phyloP scores from a whole-genome alignment of 306 rosid genomes.

The Dryas alaskensis region DNA sequence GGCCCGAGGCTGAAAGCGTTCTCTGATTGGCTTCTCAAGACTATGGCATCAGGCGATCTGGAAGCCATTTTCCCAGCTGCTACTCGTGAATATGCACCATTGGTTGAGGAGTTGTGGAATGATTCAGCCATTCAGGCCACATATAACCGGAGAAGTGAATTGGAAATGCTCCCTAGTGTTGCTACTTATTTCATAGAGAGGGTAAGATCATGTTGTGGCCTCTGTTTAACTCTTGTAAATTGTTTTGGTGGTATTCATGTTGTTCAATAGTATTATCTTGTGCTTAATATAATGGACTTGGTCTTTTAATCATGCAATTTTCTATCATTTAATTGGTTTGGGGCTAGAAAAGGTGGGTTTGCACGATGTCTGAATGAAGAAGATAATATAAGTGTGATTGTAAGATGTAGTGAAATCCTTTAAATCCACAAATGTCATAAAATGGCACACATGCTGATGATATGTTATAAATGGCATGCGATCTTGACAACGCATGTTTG shows the following conservation, averaged over 20 bases:
- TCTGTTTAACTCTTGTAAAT: neutral
- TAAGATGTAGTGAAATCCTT: neutral
- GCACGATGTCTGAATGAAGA: neutral
- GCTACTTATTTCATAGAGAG: conserved; percentile 90
- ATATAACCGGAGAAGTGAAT: conserved; percentile 78
- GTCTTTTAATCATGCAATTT: neutral
- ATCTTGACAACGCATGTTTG: no score
- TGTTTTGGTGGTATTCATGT: neutral
- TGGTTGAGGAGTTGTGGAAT: conserved; percentile 87
- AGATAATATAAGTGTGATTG: neutral
- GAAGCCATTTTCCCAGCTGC: conserved; percentile 98
- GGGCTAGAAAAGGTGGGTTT: neutral
- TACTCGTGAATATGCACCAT: conserved; percentile 89
- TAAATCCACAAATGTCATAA: no score
- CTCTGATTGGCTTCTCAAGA: conserved; percentile 98
- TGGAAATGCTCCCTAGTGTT: conserved; percentile 85
- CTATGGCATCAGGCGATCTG: conserved; percentile 83
- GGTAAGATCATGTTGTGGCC: conserved; percentile 47
- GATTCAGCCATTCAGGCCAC: conserved; percentile 83
- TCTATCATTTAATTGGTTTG: neutral
- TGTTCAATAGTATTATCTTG: neutral
- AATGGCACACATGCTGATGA: no score
- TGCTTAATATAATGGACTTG: conserved; percentile 4
- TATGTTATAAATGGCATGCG: no score
- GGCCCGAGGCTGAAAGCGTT: conserved; percentile 88